Percentiles rank a stretch among this genome's conserved stretches.
Evolutionary conservation across 768 basidiomycete genomes (phyloP).

Genomic region (Lepiota brunneoincarnata): DNA sequence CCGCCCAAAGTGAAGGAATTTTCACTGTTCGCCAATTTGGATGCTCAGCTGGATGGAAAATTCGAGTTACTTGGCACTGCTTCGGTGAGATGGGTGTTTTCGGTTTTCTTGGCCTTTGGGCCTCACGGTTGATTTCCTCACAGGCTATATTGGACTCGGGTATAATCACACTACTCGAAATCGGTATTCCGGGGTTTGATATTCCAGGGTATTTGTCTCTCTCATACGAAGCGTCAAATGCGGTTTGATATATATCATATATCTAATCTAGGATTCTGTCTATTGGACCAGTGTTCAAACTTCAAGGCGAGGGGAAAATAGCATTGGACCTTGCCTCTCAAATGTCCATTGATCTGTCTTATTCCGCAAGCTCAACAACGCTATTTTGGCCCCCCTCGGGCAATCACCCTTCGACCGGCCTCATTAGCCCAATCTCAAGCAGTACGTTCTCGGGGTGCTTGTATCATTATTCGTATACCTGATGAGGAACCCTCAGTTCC

Average conservation of each 20-base stretch:
- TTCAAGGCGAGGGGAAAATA: neutral
- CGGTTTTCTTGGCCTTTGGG: no score
- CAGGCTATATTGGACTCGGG: constrained; percentile 31
- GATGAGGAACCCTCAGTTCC: constrained; percentile 25
- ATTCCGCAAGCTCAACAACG: constrained; percentile 4
- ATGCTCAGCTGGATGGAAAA: neutral
- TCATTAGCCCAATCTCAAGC: constrained; percentile 35
- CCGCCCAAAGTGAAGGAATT: constrained; percentile 12
- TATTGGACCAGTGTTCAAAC: constrained; percentile 6
- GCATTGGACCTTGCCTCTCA: neutral
- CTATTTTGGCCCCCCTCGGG: constrained; percentile 13
- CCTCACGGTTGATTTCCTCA: neutral
- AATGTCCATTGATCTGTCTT: constrained; percentile 3
- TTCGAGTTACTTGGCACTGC: neutral
- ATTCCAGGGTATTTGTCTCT: constrained; percentile 1
- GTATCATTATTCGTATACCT: neutral
- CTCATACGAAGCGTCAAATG: no score
- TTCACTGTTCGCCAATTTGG: neutral
- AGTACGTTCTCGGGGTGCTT: constrained; percentile 32
- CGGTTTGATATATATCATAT: neutral
- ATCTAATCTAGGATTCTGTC: neutral
- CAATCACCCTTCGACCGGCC: constrained; percentile 12
- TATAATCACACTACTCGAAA: constrained; percentile 23
- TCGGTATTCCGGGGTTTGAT: neutral
- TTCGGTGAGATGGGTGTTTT: neutral